Evolutionary conservation across 345 rosid genomes (phyloP).

Genomic region (Populus alba): DNA sequence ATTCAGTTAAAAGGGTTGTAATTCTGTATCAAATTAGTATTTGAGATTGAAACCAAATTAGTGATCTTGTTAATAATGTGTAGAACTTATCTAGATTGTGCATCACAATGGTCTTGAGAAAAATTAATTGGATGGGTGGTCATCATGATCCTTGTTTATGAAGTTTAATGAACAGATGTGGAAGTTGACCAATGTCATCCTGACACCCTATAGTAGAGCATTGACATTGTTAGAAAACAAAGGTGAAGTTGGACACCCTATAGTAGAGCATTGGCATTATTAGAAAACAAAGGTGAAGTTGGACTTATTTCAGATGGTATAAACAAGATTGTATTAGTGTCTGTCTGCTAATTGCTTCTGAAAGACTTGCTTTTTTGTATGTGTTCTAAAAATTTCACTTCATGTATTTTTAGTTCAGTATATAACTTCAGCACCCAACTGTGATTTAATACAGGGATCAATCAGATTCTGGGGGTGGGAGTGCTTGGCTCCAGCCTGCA

Average conservation of each 20-base stretch:
- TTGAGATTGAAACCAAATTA: neutral
- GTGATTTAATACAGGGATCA: constrained; percentile 33
- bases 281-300: neutral
- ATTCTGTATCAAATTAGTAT: neutral
- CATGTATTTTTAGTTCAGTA: neutral
- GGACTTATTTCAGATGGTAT: neutral
- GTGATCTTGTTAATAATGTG: neutral
- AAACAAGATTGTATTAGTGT: neutral
- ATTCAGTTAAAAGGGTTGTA: neutral
- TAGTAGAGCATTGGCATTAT: too few species aligned
- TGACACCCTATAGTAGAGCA: neutral
- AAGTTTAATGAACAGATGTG: neutral
- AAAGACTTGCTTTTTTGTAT: neutral
- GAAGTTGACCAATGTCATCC: neutral
- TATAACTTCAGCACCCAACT: neutral
- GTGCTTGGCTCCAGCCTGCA: constrained; percentile 16
- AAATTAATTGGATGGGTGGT: neutral
- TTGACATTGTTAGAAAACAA: neutral
- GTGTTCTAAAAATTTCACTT: neutral
- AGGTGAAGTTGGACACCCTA: neutral
- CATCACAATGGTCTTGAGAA: neutral
- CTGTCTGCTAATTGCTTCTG: neutral
- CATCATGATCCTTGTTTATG: neutral
- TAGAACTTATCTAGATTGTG: neutral
- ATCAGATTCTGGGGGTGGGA: constrained; percentile 16